phyloP scores from a whole-genome alignment of 257 asterid species.

The Przewalskia tangutica region DNA sequence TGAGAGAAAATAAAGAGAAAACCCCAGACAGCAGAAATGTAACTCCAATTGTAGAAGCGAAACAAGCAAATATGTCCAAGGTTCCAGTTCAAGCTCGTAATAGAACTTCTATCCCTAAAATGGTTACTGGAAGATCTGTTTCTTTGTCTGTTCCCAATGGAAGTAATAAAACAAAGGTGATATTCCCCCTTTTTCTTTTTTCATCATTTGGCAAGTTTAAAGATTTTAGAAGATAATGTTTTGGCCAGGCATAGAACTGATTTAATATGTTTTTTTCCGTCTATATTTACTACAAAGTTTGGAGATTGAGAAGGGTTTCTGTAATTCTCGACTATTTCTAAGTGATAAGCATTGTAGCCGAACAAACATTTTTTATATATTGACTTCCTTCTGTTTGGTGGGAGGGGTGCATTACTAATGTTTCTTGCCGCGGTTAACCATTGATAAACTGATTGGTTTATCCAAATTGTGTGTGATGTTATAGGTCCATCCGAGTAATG shows the following conservation, averaged over 20 bases:
- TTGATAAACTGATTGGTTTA: background rate
- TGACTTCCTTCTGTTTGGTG: background rate
- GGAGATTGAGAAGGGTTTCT: background rate
- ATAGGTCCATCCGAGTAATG: slow-evolving; percentile 9
- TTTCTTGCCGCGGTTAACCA: background rate
- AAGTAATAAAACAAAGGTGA: slow-evolving; percentile 17
- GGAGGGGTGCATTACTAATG: background rate
- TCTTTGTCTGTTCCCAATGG: slow-evolving; percentile 2
- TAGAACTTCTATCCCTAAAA: background rate
- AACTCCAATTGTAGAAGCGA: slow-evolving; percentile 4
- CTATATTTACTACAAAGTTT: background rate
- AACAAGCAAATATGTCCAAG: background rate
- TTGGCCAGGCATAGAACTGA: background rate
- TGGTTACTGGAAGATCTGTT: background rate
- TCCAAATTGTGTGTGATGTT: background rate
- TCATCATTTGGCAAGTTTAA: background rate
- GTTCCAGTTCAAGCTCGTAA: slow-evolving; percentile 1
- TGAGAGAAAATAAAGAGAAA: slow-evolving; percentile 7
- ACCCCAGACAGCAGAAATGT: slow-evolving; percentile 21
- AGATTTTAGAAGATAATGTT: background rate
- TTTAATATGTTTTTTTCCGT: background rate
- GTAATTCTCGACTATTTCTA: background rate
- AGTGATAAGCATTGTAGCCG: background rate
- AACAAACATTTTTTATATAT: background rate
- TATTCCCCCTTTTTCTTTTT: background rate